A percentile compares a stretch with the other conserved stretches of the same genome.
These are phyloP conservation scores for Kurtzmaniella quercitrusa DNA, from an alignment of 1,139 yeast species.

Conservation along the genomic window DNA sequence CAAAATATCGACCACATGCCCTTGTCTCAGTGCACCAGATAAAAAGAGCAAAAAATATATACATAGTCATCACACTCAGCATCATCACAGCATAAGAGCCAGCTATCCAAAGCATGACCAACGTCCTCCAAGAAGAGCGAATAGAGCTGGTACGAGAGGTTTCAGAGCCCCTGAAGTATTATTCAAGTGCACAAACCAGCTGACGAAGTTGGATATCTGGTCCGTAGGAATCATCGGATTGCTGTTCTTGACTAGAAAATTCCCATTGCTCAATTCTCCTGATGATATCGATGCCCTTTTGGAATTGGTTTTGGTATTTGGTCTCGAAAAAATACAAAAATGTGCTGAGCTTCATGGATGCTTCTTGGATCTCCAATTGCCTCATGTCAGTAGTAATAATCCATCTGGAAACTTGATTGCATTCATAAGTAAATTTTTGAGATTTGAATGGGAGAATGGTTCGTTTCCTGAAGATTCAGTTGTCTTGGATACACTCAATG, in stretches of 20 bases:
- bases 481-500: conserved; percentile 31
- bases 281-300: conserved; percentile 91
- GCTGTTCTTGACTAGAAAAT: conserved; percentile 66
- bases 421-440: conserved; percentile 27
- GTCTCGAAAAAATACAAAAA: conserved; percentile 64
- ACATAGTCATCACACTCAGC: conserved; percentile 30
- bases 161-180: conserved; percentile 94
- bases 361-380: conserved; percentile 65
- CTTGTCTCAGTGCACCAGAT: conserved; percentile 11
- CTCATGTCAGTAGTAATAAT: conserved; percentile 16
- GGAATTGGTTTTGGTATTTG: conserved; percentile 83
- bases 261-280: conserved; percentile 83
- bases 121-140: conserved; percentile 87
- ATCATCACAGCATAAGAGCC: conserved; percentile 34
- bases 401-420: conserved; percentile 28
- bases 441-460: conserved; percentile 29
- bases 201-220: conserved; percentile 84
- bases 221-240: conserved; percentile 85
- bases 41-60: conserved; percentile 14
- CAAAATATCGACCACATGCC: conserved; percentile 10
- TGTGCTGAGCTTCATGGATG: conserved; percentile 87
- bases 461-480: conserved; percentile 40
- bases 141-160: conserved; percentile 97
- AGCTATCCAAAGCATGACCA: conserved; percentile 81
- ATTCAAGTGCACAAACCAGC: conserved; percentile 81